Conservation (phyloP, 1,284 basidiomycete genomes). For the Ceratobasidium theobromae region DNA sequence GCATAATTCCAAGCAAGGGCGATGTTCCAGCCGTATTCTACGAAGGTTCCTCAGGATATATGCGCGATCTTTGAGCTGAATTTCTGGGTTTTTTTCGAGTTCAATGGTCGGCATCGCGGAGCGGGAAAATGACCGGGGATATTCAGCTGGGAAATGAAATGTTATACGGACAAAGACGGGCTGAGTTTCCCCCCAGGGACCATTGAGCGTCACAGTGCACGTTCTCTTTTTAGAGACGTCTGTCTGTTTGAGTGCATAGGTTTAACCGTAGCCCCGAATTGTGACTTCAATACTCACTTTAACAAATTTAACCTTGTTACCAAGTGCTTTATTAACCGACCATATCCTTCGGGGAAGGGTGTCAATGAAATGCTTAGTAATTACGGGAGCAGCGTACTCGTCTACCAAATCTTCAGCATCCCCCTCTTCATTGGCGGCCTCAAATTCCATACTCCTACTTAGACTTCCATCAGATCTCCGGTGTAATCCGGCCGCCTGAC, state of each 20-base stretch:
- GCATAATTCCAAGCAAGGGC: constrained; percentile 81
- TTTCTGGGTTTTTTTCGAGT: constrained; percentile 78
- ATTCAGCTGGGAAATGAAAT: constrained; percentile 84
- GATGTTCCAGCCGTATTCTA: constrained; percentile 63
- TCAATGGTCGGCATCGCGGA: constrained; percentile 72
- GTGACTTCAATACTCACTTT: constrained; percentile 51
- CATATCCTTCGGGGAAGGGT: constrained; percentile 60
- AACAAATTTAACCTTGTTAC: constrained; percentile 79
- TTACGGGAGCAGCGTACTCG: constrained; percentile 55
- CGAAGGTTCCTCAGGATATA: constrained; percentile 75
- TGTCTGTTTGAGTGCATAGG: constrained; percentile 53
- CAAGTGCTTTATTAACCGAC: constrained; percentile 69
- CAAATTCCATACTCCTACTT: constrained; percentile 9
- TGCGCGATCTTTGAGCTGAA: constrained; percentile 72
- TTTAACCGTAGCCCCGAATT: neutral
- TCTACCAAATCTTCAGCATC: constrained; percentile 65
- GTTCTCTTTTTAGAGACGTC: constrained; percentile 78
- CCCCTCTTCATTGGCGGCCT: constrained; percentile 40
- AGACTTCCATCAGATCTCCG: constrained; percentile 43
- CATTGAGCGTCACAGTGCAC: constrained; percentile 83
- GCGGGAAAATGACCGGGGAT: constrained; percentile 61
- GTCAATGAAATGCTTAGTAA: neutral
- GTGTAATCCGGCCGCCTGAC: constrained; percentile 32
- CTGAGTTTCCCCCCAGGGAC: constrained; percentile 84
- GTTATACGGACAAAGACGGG: constrained; percentile 83